A percentile compares a stretch with the other conserved stretches of the same genome.
phyloP scores from a whole-genome alignment of 257 asterid species.

The Nyctanthes arbortristis region DNA sequence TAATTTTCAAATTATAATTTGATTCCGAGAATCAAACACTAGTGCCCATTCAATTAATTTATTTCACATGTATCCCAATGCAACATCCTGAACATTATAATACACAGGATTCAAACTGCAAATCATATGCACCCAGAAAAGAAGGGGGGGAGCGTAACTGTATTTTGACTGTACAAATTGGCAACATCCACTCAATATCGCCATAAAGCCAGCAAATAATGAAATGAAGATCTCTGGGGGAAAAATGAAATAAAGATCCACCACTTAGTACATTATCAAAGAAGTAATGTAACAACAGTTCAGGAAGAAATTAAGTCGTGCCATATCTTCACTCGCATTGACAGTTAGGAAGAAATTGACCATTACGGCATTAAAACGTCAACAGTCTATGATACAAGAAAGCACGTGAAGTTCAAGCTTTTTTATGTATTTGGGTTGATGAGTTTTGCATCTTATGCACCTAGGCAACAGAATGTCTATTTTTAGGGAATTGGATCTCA shows the following conservation, averaged over 20 bases:
- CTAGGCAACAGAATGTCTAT: constrained; percentile 9
- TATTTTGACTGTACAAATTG: not conserved
- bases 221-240: not conserved
- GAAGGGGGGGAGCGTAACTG: too few species aligned
- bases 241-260: not conserved
- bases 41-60: too few species aligned
- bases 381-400: not conserved
- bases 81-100: too few species aligned
- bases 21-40: too few species aligned
- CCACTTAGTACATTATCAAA: not conserved
- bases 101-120: not conserved
- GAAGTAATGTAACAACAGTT: not conserved
- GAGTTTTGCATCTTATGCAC: constrained; percentile 4
- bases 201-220: not conserved
- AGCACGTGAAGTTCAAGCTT: not conserved
- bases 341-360: not conserved
- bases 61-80: too few species aligned
- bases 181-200: not conserved
- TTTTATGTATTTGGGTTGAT: not conserved
- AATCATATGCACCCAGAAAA: not conserved
- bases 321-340: too few species aligned
- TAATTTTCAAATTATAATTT: too few species aligned
- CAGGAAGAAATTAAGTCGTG: not conserved
- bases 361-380: not conserved
- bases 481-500: constrained; percentile 9